Conservation (phyloP, 1,284 basidiomycete genomes). For the Microbotryum saponariae region DNA sequence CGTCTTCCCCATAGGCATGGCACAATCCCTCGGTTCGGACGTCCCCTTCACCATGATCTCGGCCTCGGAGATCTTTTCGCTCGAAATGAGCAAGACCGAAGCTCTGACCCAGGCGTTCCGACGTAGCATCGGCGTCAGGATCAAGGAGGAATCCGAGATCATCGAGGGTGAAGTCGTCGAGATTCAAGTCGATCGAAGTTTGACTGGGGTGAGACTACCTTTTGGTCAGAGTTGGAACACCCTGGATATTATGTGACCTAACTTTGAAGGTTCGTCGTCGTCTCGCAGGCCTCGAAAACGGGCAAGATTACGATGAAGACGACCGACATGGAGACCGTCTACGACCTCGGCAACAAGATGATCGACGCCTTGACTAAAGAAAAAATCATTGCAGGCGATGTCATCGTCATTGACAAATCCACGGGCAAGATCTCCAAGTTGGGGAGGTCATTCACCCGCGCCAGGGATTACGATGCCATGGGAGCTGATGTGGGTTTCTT, state of each 20-base stretch:
- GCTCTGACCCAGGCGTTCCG: slow-evolving; percentile 94
- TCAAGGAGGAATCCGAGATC: slow-evolving; percentile 95
- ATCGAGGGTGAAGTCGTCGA: slow-evolving; percentile 98
- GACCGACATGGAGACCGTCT: slow-evolving; percentile 99
- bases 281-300: slow-evolving; percentile 80
- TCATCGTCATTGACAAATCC: slow-evolving; percentile 94
- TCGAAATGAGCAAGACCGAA: slow-evolving; percentile 95
- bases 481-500: slow-evolving; percentile 76
- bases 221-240: background rate
- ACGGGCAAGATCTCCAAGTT: slow-evolving; percentile 94
- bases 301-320: slow-evolving; percentile 97
- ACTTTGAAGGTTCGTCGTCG: background rate
- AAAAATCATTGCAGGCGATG: slow-evolving; percentile 92
- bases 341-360: slow-evolving; percentile 98
- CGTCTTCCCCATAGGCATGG: slow-evolving; percentile 58
- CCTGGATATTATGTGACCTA: background rate
- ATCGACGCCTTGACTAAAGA: slow-evolving; percentile 94
- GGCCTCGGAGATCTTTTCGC: slow-evolving; percentile 92
- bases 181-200: slow-evolving; percentile 92
- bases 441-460: slow-evolving; percentile 88
- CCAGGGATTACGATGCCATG: slow-evolving; percentile 97
- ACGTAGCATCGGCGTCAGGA: slow-evolving; percentile 89
- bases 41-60: slow-evolving; percentile 97
- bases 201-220: slow-evolving; percentile 69
- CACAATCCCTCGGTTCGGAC: slow-evolving; percentile 83